Percentiles rank a stretch among this genome's conserved stretches.
phyloP scores from a whole-genome alignment of 108 stramenopile species.

The Mayamaea pseudoterrestris region DNA sequence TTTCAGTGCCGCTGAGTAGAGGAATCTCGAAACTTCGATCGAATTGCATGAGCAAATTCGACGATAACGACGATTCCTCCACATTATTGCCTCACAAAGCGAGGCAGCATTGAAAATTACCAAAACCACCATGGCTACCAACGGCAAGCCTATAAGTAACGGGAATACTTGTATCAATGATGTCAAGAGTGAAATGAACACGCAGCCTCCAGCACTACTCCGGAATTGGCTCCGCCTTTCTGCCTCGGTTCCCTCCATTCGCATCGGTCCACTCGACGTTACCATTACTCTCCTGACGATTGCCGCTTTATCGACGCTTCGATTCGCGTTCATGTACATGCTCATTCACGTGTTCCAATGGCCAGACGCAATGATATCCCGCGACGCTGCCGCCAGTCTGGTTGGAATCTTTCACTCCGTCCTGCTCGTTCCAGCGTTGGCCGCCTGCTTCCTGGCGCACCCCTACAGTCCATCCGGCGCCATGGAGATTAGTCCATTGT shows the following conservation, averaged over 20 bases:
- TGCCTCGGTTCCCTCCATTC: not conserved
- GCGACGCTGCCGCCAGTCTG: not conserved
- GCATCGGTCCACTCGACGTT: not conserved
- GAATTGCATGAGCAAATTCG: too few relatives aligned
- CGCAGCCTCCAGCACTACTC: not conserved
- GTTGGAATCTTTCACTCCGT: not conserved
- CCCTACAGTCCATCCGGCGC: not conserved
- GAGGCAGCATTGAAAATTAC: too few relatives aligned
- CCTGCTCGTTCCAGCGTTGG: not conserved
- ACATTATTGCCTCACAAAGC: too few relatives aligned
- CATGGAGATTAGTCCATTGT: slow-evolving; percentile 13
- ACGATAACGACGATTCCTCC: too few relatives aligned
- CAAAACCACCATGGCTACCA: too few relatives aligned
- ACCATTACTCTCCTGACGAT: not conserved
- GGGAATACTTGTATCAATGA: too few relatives aligned
- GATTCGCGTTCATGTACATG: not conserved
- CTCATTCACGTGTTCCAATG: not conserved
- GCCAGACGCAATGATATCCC: not conserved
- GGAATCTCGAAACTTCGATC: too few relatives aligned
- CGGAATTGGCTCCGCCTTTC: not conserved
- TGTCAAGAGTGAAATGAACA: not conserved
- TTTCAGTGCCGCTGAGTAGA: too few relatives aligned
- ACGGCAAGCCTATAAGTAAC: too few relatives aligned
- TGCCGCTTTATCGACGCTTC: not conserved
- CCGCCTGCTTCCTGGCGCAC: not conserved